Evolutionary conservation across 139 green algal genomes (phyloP).

Genomic region (Desmodesmus armatus): DNA sequence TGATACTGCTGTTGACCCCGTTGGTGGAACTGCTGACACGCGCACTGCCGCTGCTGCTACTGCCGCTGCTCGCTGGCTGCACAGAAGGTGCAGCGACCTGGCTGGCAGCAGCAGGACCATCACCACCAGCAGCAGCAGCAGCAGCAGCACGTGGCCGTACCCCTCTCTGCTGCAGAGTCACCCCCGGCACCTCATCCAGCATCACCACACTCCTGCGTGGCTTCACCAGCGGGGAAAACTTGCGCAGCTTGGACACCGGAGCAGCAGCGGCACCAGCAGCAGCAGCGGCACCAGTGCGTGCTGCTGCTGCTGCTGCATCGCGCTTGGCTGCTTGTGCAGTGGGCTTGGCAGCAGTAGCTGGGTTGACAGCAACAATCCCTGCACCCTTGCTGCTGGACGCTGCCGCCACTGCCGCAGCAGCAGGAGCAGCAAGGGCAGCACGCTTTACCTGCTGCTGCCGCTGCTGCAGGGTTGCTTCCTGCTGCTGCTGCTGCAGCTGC

Average conservation of each 20-base stretch:
- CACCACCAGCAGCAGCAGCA: slow-evolving; percentile 10
- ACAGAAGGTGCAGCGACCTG: background rate
- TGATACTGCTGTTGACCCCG: background rate
- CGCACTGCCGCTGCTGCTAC: background rate
- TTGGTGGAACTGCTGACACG: too few species aligned
- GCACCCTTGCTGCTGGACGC: slow-evolving; percentile 3
- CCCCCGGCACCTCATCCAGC: slow-evolving; percentile 13
- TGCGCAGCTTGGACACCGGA: background rate
- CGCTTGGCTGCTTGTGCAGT: background rate
- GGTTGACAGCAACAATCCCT: background rate
- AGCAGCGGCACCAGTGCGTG: background rate
- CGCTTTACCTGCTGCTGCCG: background rate
- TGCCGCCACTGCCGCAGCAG: background rate
- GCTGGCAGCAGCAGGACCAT: background rate
- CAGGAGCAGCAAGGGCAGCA: background rate
- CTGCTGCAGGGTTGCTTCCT: background rate
- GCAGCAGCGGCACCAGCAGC: background rate
- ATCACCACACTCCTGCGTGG: slow-evolving; percentile 22
- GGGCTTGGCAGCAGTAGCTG: background rate
- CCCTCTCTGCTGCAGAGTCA: background rate
- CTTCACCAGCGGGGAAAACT: slow-evolving; percentile 8
- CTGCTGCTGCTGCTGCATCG: slow-evolving; percentile 6
- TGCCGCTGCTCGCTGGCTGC: background rate
- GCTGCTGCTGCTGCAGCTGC: slow-evolving; percentile 5
- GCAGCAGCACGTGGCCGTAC: background rate